These are phyloP conservation scores for Zymoseptoria ardabiliae DNA, from an alignment of 2,329 filamentous ascomycete genomes.

Conservation along the genomic window DNA sequence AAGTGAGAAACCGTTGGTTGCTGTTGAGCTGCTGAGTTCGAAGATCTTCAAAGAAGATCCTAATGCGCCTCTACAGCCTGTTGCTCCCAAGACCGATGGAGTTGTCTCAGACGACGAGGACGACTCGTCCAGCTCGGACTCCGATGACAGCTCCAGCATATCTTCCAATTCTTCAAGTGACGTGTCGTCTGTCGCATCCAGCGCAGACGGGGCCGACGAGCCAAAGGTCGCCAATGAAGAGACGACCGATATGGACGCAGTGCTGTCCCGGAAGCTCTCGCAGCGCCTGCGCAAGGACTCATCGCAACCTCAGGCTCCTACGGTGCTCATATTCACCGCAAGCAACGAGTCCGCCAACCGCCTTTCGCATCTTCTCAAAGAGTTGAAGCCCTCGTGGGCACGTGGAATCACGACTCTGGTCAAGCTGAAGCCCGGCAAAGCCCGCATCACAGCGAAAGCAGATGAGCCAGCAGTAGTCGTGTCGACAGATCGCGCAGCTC, in stretches of 20 bases:
- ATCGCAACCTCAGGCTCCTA: slow-evolving; percentile 20
- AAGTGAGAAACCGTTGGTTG: slow-evolving; percentile 63
- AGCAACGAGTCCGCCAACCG: slow-evolving; percentile 85
- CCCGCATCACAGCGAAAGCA: slow-evolving; percentile 56
- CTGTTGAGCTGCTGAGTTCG: slow-evolving; percentile 66
- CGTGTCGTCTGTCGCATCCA: not conserved
- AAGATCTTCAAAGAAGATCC: slow-evolving; percentile 32
- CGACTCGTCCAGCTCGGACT: not conserved
- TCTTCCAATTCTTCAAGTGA: not conserved
- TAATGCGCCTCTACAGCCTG: not conserved
- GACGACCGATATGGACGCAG: not conserved
- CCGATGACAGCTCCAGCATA: not conserved
- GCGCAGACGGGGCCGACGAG: not conserved
- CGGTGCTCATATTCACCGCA: slow-evolving; percentile 76
- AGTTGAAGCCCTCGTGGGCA: slow-evolving; percentile 25
- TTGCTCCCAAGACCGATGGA: not conserved
- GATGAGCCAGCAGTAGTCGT: slow-evolving; percentile 65
- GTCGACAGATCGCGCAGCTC: slow-evolving; percentile 86
- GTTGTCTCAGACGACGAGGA: slow-evolving; percentile 10
- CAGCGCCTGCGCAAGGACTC: not conserved
- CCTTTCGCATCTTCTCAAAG: slow-evolving; percentile 64
- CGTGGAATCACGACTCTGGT: slow-evolving; percentile 24
- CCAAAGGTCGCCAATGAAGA: not conserved
- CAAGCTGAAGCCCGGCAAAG: slow-evolving; percentile 38
- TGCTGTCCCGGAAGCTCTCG: not conserved